Conservation (phyloP, 768 basidiomycete genomes). For the Suillus placidus region DNA sequence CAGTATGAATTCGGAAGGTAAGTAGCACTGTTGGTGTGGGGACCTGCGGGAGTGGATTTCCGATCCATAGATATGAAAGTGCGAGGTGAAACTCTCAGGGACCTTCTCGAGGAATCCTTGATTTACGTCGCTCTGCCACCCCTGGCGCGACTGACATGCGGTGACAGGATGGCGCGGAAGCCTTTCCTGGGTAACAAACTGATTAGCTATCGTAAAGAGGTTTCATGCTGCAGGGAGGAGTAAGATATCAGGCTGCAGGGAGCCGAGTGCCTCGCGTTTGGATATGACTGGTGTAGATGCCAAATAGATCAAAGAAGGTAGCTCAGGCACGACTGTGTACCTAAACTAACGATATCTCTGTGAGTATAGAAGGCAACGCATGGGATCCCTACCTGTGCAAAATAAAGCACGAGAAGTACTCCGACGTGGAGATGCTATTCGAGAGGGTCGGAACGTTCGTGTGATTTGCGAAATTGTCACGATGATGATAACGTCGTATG, state of each 20-base stretch:
- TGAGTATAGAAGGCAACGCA: slow-evolving; percentile 32
- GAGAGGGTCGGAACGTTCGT: slow-evolving; percentile 7
- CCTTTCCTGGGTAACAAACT: slow-evolving; percentile 5
- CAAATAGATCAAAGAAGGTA: slow-evolving; percentile 3
- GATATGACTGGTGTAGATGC: neutral
- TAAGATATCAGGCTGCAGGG: slow-evolving; percentile 10
- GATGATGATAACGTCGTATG: slow-evolving; percentile 3
- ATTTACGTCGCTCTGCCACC: slow-evolving; percentile 29
- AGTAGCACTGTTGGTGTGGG: slow-evolving; percentile 8
- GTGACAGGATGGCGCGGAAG: slow-evolving; percentile 16
- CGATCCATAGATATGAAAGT: slow-evolving; percentile 13
- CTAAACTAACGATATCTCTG: slow-evolving; percentile 15
- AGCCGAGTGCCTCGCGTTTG: slow-evolving; percentile 10
- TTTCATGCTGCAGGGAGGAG: slow-evolving; percentile 18
- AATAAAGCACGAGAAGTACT: slow-evolving; percentile 35
- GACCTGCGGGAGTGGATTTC: slow-evolving; percentile 16
- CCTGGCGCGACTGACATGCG: slow-evolving; percentile 16
- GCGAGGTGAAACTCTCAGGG: slow-evolving; percentile 11
- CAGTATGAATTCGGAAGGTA: slow-evolving; percentile 15
- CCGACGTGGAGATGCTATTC: slow-evolving; percentile 21
- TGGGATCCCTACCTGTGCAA: slow-evolving; percentile 18
- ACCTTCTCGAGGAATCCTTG: slow-evolving; percentile 13
- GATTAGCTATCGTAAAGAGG: slow-evolving; percentile 14
- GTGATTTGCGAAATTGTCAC: neutral
- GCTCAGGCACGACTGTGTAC: neutral